Percentiles rank a stretch among this genome's conserved stretches.
Evolutionary conservation across 2,329 filamentous ascomycete species (phyloP).

Genomic region (Verticillium zaregamsianum): DNA sequence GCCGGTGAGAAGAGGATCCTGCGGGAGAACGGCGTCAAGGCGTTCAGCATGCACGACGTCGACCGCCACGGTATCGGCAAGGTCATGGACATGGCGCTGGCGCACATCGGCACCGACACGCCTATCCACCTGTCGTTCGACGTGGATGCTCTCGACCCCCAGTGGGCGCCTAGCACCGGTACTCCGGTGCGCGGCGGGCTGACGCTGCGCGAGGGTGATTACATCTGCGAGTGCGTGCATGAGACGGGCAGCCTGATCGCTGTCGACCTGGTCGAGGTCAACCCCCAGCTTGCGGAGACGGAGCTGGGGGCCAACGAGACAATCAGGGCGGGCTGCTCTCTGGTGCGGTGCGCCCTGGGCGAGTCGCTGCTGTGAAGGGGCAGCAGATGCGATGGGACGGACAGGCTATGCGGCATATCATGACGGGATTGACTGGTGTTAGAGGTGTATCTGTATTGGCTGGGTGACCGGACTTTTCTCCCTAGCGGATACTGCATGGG

Average conservation of each 20-base stretch:
- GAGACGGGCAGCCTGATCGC: conserved; percentile 74
- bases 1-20: conserved; percentile 90
- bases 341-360: conserved; percentile 87
- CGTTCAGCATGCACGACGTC: conserved; percentile 98
- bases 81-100: conserved; percentile 97
- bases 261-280: conserved; percentile 80
- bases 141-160: conserved; percentile 91
- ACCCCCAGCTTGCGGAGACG: conserved; percentile 63
- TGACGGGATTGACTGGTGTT: background rate
- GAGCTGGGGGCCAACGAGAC: conserved; percentile 74
- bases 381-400: background rate
- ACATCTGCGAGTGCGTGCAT: conserved; percentile 86
- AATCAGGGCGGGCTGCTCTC: conserved; percentile 81
- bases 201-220: conserved; percentile 93
- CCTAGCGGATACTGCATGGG: background rate
- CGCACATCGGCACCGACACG: conserved; percentile 88
- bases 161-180: conserved; percentile 94
- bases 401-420: background rate
- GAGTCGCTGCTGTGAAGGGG: conserved; percentile 73
- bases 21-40: conserved; percentile 84
- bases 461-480: background rate
- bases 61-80: conserved; percentile 90
- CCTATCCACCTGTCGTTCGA: conserved; percentile 98
- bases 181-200: conserved; percentile 91
- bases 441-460: background rate